Base-by-base conservation (phyloP, 257 asterid species). In the Anisodus acutangulus region DNA sequence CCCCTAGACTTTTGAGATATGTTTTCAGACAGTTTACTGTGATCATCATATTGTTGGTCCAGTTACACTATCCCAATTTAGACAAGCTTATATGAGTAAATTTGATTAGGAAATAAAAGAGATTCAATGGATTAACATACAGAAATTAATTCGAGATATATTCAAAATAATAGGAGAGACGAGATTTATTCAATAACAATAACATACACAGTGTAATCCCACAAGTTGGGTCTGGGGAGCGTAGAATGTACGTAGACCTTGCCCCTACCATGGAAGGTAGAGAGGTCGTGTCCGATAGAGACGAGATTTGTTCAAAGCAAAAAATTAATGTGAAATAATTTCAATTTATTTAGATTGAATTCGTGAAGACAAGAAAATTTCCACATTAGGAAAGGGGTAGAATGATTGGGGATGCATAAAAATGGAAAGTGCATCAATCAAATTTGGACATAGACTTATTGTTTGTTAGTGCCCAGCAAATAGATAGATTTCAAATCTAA, bases 401-500 rank as follows among this genome's bases (percentile, higher is more conserved):
- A 68, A 68, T 39, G 13, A 6, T 15, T 68, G 17, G 51, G 53
- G 51, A 68, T 68, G 53, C 26, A 68, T 37, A 68, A 37, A 68
- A 43, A 15, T 13, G 51, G 51, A 37, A 68, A 37, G 76, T 37
- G 51, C 41, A 68, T 68, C 12, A 26, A 26, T 26, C 51, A 15
- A 68, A 70, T 43, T 43, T 9, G 55, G 79, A 17, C 55, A 70
- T 17, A 70, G 37, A 43, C 35, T 1, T 16, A 69, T 2, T 8
- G 35, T 70, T 70, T 70, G 79, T 64, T 17, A 9, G 37, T 70
- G 79, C 57, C 55, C 57, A 43, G 16, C 9, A 71, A 71, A 71
- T 71, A 43, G 57, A 41, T 16, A 69, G 37, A 9, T 70, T 70
- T 70, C 55, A n/a, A 70, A 70, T 43, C 79, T 26, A 64, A 64